Conservation (phyloP, 306 rosid genomes). For the Glycyrrhiza uralensis region DNA sequence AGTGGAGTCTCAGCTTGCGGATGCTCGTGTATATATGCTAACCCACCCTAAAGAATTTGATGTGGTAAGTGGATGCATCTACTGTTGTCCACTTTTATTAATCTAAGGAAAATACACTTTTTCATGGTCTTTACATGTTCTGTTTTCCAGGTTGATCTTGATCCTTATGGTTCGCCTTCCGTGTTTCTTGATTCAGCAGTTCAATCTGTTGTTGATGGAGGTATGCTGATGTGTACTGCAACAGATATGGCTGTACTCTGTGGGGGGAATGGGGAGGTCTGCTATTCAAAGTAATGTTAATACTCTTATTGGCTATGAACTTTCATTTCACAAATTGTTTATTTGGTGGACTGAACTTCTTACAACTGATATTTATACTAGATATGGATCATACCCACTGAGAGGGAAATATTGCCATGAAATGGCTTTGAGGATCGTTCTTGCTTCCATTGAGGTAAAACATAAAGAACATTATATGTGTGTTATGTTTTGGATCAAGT, state of each 20-base stretch:
- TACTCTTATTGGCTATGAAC: slow-evolving; percentile 17
- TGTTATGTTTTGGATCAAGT: not conserved
- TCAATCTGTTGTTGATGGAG: slow-evolving; percentile 96
- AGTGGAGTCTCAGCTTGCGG: slow-evolving; percentile 94
- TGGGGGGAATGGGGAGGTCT: slow-evolving; percentile 98
- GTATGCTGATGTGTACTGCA: slow-evolving; percentile 96
- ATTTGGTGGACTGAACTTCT: slow-evolving; percentile 14
- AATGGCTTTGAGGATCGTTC: slow-evolving; percentile 97
- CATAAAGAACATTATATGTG: not conserved
- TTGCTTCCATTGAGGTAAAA: slow-evolving; percentile 92
- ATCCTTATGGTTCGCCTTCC: slow-evolving; percentile 97
- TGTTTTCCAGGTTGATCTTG: slow-evolving; percentile 89
- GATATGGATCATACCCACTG: slow-evolving; percentile 93
- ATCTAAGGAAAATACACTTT: not conserved
- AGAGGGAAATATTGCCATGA: slow-evolving; percentile 96
- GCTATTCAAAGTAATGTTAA: slow-evolving; percentile 88
- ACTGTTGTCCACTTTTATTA: not conserved
- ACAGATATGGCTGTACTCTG: slow-evolving; percentile 98
- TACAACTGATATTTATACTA: slow-evolving; percentile 35
- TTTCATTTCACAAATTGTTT: slow-evolving; percentile 11
- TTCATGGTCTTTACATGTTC: not conserved
- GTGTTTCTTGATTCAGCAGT: slow-evolving; percentile 95
- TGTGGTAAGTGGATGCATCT: slow-evolving; percentile 56
- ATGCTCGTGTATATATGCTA: slow-evolving; percentile 96
- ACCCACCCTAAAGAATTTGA: slow-evolving; percentile 92